These are phyloP conservation scores for Trichoderma asperellum DNA, from an alignment of 2,329 filamentous ascomycete species.

Conservation along the genomic window DNA sequence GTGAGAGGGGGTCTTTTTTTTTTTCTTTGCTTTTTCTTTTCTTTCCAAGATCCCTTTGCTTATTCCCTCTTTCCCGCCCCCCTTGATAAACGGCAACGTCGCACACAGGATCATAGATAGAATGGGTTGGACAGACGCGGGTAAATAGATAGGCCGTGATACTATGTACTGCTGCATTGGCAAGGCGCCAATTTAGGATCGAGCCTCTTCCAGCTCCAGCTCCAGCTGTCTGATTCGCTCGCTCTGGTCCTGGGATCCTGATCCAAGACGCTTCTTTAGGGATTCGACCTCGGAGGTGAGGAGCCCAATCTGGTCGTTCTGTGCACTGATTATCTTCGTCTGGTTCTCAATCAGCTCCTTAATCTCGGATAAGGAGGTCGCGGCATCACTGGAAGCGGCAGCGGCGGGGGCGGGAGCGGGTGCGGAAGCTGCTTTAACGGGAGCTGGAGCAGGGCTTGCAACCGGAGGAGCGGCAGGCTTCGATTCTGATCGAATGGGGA, in stretches of 20 bases:
- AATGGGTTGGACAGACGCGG: background rate
- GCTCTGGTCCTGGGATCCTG: conserved; percentile 62
- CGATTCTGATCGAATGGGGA: conserved; percentile 44
- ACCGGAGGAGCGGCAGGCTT: conserved; percentile 48
- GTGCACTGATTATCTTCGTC: conserved; percentile 74
- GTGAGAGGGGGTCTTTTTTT: background rate
- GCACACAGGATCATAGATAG: background rate
- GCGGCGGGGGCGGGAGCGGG: conserved; percentile 42
- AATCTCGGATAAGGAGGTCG: conserved; percentile 73
- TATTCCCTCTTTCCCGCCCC: conserved; percentile 1
- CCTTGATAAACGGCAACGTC: background rate
- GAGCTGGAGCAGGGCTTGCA: conserved; percentile 27
- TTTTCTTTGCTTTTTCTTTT: conserved; percentile 7
- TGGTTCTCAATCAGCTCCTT: conserved; percentile 77
- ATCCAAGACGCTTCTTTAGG: conserved; percentile 74
- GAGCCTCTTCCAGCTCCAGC: conserved; percentile 66
- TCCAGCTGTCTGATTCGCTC: conserved; percentile 70
- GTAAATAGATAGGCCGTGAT: background rate
- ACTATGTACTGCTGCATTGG: conserved; percentile 2
- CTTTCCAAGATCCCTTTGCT: conserved; percentile 23
- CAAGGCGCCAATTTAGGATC: conserved; percentile 50
- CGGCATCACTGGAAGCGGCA: conserved; percentile 49
- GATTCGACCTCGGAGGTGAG: conserved; percentile 76
- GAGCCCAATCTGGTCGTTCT: conserved; percentile 73
- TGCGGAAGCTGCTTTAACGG: conserved; percentile 40